Evolutionary conservation across 2,329 filamentous ascomycete genomes (phyloP).

Genomic region (Thermothelomyces thermophilus): DNA sequence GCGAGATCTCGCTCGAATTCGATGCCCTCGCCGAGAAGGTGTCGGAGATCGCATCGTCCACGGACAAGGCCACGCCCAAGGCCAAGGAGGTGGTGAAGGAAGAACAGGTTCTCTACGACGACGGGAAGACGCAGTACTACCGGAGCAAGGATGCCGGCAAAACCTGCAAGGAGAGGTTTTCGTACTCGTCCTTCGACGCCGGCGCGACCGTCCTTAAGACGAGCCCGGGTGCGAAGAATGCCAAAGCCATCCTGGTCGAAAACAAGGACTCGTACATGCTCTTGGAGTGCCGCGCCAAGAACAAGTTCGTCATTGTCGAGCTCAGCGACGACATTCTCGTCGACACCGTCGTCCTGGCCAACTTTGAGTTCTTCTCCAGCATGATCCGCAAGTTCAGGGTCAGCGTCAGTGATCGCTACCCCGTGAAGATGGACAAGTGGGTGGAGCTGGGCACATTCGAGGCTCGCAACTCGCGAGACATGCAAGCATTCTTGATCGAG

Average conservation of each 20-base stretch:
- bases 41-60: conserved; percentile 35
- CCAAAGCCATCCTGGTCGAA: conserved; percentile 83
- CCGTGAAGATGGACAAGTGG: conserved; percentile 89
- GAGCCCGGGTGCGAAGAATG: conserved; percentile 77
- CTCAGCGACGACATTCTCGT: conserved; percentile 81
- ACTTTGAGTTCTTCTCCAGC: conserved; percentile 98
- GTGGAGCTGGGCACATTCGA: conserved; percentile 82
- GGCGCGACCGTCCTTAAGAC: conserved; percentile 90
- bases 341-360: conserved; percentile 93
- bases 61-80: conserved; percentile 23
- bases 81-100: conserved; percentile 29
- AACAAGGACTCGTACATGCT: conserved; percentile 99
- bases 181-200: conserved; percentile 95
- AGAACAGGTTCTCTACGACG: conserved; percentile 41
- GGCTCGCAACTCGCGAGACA: conserved; percentile 84
- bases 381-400: conserved; percentile 88
- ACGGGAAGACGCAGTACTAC: conserved; percentile 47
- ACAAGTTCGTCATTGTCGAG: conserved; percentile 93
- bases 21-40: conserved; percentile 43
- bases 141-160: conserved; percentile 90
- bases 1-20: conserved; percentile 64
- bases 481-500: conserved; percentile 90
- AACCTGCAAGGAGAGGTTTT: conserved; percentile 96
- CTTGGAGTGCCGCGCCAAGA: conserved; percentile 75
- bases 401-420: conserved; percentile 90